Evolutionary conservation across 2,329 filamentous ascomycete species (phyloP), one percentile per base, ranked within the genome.

Genomic region (Zymoseptoria passerinii): DNA sequence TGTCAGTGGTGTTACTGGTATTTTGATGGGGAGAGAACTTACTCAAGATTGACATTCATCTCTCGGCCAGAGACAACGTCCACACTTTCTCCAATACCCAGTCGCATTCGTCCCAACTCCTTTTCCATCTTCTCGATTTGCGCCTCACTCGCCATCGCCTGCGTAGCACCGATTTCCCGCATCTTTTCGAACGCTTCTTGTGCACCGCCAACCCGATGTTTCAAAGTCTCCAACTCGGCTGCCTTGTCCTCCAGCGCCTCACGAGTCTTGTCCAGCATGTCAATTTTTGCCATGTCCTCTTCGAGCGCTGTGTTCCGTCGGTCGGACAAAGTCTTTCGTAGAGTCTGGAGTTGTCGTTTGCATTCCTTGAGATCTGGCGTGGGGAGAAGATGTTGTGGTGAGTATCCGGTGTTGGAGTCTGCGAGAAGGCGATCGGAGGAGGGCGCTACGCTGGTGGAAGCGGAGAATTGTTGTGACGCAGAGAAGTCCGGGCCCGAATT

Each of bases 51-150:
- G 10, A 90, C 94, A 68, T 92, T 95, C 83, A 97, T 96, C 77
- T 97, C 92, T 57, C 90, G 82, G 74, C 96, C 92, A 73, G 96
- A 91, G 82, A 96, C 87, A 52, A 95, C 75, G 74, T 96, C 90
- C 55, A 96, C 88, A 35, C 86, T 91, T 73, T 96, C 92, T 2
- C 84, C 87, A 28, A 96, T 78, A 9, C 87, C 87, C 1, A 87
- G 83, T 49, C 92, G 83, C 90, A 97, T 95, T 72, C 91, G 90
- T 52, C 89, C 88, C n/a, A 99, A 78, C 73, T 99, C 92, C 75
- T 96, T 96, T 76, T 99, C 94, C 87, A 96, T 95, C 78, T 94
- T 94, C 75, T 99, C 94, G 68, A 99, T 96, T 73, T 97, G 92
- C 8, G 92, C 85, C 71, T 97, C 94, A 2, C 87, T 90, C 7